phyloP scores from a whole-genome alignment of 345 rosid species.

The Leavenworthia alabamica region DNA sequence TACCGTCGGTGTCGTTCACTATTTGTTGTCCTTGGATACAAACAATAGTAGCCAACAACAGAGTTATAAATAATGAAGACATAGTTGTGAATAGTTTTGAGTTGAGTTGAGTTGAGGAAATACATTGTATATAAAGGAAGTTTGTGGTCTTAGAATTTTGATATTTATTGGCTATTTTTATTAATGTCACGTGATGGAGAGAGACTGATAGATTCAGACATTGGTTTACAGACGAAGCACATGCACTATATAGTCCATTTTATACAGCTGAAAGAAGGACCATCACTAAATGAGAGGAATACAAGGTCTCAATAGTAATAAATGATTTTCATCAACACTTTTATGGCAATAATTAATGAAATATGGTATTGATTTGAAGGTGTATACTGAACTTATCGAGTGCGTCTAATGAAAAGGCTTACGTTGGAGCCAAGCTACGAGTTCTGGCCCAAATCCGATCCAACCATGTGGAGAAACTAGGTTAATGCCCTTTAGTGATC shows the following conservation, averaged over 20 bases:
- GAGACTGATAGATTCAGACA: background rate
- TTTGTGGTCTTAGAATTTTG: background rate
- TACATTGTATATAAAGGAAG: background rate
- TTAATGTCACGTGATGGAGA: background rate
- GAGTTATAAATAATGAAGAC: background rate
- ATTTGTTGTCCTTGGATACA: background rate
- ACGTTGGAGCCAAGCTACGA: conserved; percentile 18
- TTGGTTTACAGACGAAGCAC: background rate
- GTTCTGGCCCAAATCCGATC: conserved; percentile 1
- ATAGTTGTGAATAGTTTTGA: background rate
- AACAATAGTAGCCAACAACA: background rate
- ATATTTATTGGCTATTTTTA: background rate
- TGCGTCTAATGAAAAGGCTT: background rate
- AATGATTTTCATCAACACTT: background rate
- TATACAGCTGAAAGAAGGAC: background rate
- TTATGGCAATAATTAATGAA: background rate
- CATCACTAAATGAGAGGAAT: background rate
- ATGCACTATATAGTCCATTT: background rate
- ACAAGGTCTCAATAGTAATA: background rate
- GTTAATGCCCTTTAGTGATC: background rate
- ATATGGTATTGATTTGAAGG: conserved; percentile 1
- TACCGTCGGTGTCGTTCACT: background rate
- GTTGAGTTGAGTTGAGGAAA: background rate
- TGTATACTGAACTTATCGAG: conserved; percentile 9
- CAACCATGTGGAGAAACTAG: conserved; percentile 7